Percentiles rank a stretch among this genome's conserved stretches.
These are phyloP conservation scores for Citeromyces nyonsensis DNA, from an alignment of 805 yeast species.

Conservation along the genomic window DNA sequence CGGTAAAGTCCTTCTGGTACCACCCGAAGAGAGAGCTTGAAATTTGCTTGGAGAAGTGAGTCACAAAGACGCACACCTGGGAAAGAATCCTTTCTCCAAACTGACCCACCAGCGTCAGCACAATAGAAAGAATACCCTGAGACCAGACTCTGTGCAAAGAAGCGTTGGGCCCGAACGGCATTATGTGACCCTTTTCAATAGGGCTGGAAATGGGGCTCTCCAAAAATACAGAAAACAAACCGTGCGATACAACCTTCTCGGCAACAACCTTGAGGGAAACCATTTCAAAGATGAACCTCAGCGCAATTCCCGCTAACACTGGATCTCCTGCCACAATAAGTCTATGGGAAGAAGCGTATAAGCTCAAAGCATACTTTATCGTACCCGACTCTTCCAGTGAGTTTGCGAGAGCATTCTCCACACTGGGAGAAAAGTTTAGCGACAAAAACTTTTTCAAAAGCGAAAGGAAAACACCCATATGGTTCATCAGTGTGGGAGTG, in stretches of 20 bases:
- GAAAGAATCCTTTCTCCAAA: slow-evolving; percentile 52
- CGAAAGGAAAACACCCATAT: slow-evolving; percentile 44
- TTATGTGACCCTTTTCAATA: slow-evolving; percentile 50
- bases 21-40: slow-evolving; percentile 49
- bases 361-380: slow-evolving; percentile 40
- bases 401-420: slow-evolving; percentile 33
- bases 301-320: slow-evolving; percentile 54
- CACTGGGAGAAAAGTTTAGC: slow-evolving; percentile 27
- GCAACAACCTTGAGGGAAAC: slow-evolving; percentile 48
- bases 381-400: slow-evolving; percentile 43
- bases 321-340: slow-evolving; percentile 39
- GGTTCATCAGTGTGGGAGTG: slow-evolving; percentile 43
- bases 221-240: slow-evolving; percentile 49
- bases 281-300: slow-evolving; percentile 56
- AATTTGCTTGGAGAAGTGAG: slow-evolving; percentile 52
- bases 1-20: slow-evolving; percentile 39
- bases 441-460: slow-evolving; percentile 43
- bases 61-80: slow-evolving; percentile 47
- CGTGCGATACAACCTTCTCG: slow-evolving; percentile 44
- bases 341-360: slow-evolving; percentile 55
- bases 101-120: slow-evolving; percentile 39
- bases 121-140: slow-evolving; percentile 63
- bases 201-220: slow-evolving; percentile 61
- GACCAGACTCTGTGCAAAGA: slow-evolving; percentile 70
- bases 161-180: slow-evolving; percentile 28